Conservation (phyloP, 257 asterid genomes). For the Oldenlandia corymbosa region DNA sequence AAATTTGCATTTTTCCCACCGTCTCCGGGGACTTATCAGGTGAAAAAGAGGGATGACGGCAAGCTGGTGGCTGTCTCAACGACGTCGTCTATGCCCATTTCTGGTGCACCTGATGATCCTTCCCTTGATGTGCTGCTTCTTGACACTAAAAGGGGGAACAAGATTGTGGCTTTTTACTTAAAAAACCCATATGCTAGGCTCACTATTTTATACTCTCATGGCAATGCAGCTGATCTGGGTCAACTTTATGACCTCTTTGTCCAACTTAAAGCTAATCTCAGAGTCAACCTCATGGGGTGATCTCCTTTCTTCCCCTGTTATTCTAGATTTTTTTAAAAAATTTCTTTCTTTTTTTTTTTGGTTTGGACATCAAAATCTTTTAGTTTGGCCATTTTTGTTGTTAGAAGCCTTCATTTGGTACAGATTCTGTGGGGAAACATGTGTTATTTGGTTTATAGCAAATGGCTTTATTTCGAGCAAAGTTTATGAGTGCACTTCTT, state of each 20-base stretch:
- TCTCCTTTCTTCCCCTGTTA: neutral
- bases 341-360: too few species aligned
- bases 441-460: neutral
- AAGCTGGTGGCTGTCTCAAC: slow-evolving; percentile 66
- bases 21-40: slow-evolving; percentile 82
- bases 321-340: neutral
- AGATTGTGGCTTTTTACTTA: slow-evolving; percentile 81
- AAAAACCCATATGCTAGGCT: slow-evolving; percentile 87
- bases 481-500: neutral
- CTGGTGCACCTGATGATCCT: slow-evolving; percentile 57
- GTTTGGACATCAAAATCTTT: neutral
- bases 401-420: neutral
- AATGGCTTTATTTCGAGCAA: neutral
- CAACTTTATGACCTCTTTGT: slow-evolving; percentile 94
- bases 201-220: slow-evolving; percentile 84
- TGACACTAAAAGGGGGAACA: slow-evolving; percentile 75
- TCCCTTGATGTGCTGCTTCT: slow-evolving; percentile 64
- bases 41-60: slow-evolving; percentile 71
- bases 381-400: neutral
- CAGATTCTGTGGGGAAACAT: neutral
- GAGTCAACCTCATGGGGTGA: slow-evolving; percentile 93
- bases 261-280: slow-evolving; percentile 92
- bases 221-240: slow-evolving; percentile 99
- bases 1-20: slow-evolving; percentile 98
- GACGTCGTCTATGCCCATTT: slow-evolving; percentile 57